These are phyloP conservation scores for Brassica nigra DNA, from an alignment of 345 rosid genomes.

Conservation along the genomic window DNA sequence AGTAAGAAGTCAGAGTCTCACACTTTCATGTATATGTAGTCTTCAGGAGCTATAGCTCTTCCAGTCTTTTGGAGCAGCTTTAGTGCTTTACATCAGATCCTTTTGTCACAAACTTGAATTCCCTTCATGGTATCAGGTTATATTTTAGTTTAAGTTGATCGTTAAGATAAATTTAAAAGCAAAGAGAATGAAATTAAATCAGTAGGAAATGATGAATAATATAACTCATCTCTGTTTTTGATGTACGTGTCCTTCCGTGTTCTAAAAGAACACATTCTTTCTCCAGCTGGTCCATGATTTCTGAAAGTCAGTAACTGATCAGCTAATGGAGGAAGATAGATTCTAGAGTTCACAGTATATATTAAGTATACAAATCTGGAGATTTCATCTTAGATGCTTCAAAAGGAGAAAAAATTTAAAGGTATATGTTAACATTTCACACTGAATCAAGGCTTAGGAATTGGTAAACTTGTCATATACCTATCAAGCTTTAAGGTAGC, in stretches of 20 bases:
- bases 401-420: too few species aligned
- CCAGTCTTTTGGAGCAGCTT: not conserved
- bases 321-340: slow-evolving; percentile 20
- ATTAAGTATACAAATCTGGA: not conserved
- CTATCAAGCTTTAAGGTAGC: too few species aligned
- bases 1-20: slow-evolving; percentile 16
- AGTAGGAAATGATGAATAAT: not conserved
- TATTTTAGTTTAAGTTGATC: not conserved
- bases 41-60: not conserved
- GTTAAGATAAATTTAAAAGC: not conserved
- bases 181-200: not conserved
- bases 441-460: too few species aligned
- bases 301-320: slow-evolving; percentile 45
- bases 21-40: slow-evolving; percentile 43
- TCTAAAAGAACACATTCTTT: slow-evolving; percentile 61
- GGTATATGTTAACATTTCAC: too few species aligned
- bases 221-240: slow-evolving; percentile 61
- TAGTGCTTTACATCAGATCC: too few species aligned
- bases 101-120: too few species aligned
- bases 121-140: slow-evolving; percentile 32
- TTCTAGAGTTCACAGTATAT: not conserved
- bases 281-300: slow-evolving; percentile 77
- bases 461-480: too few species aligned
- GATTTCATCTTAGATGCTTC: slow-evolving; percentile 45
- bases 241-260: slow-evolving; percentile 65